A percentile compares a stretch with the other conserved stretches of the same genome.
These are phyloP conservation scores for Astrocystis sublimbata DNA, from an alignment of 495 filamentous ascomycete species.

Conservation along the genomic window DNA sequence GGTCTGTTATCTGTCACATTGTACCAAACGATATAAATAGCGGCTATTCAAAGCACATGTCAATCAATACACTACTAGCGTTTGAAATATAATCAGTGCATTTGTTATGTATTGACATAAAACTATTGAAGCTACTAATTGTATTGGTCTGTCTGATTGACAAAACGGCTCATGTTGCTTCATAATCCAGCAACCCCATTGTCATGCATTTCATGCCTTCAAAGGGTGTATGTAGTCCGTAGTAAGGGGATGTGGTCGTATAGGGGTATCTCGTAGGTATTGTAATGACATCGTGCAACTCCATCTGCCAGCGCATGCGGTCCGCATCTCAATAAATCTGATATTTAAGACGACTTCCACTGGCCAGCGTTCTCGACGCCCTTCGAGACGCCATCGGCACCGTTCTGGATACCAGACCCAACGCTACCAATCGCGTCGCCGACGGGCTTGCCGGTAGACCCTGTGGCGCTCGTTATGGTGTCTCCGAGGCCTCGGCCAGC, in stretches of 20 bases:
- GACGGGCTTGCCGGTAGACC: constrained; percentile 63
- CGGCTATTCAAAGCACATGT: too few species aligned
- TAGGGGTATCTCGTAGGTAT: constrained; percentile 8
- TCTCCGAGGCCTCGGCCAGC: constrained; percentile 64
- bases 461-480: constrained; percentile 62
- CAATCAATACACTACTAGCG: too few species aligned
- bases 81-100: too few species aligned
- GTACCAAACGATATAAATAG: too few species aligned
- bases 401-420: constrained; percentile 61
- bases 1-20: too few species aligned
- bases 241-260: not conserved
- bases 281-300: not conserved
- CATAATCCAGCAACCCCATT: not conserved
- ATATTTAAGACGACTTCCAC: constrained; percentile 53
- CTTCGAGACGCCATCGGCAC: constrained; percentile 55
- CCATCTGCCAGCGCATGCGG: not conserved
- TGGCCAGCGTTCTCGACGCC: constrained; percentile 70
- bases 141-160: too few species aligned
- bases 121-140: too few species aligned
- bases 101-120: too few species aligned
- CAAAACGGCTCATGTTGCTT: not conserved
- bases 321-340: not conserved
- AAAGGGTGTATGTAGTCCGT: not conserved
- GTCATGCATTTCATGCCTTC: not conserved
- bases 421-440: constrained; percentile 65